phyloP scores from a whole-genome alignment of 345 rosid genomes.

The Salix arbutifolia region DNA sequence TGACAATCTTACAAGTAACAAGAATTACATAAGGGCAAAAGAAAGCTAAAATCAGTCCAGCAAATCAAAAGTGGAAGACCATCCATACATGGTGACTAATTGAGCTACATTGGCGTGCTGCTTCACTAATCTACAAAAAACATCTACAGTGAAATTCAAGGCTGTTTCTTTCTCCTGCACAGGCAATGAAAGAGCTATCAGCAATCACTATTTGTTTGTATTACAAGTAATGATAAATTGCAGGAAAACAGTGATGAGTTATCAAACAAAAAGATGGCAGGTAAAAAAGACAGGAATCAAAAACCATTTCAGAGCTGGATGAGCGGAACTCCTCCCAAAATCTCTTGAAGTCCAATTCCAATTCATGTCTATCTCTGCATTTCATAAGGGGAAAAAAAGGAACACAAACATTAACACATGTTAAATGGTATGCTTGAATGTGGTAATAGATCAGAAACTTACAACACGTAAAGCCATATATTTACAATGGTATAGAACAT shows the following conservation, averaged over 20 bases:
- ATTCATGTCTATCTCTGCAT: conserved; percentile 74
- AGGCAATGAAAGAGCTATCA: conserved; percentile 29
- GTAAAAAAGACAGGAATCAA: conserved; percentile 4
- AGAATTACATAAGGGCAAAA: not conserved
- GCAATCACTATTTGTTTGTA: not conserved
- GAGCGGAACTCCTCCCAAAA: conserved; percentile 99
- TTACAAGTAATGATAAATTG: not conserved
- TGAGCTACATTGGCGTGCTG: conserved; percentile 90
- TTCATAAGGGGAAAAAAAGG: not conserved
- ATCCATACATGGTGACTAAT: conserved; percentile 80
- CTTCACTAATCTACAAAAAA: conserved; percentile 98
- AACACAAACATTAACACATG: not conserved
- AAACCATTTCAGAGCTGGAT: conserved; percentile 91
- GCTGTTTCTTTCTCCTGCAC: conserved; percentile 99
- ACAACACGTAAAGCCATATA: not conserved
- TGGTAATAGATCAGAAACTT: not conserved
- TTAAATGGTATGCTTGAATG: not conserved
- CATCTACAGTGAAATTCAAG: conserved; percentile 83
- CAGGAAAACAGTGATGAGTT: not conserved
- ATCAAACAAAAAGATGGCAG: not conserved
- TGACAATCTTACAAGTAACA: not conserved
- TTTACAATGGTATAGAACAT: not conserved
- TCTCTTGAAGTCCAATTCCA: conserved; percentile 98
- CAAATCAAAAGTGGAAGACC: conserved; percentile 12
- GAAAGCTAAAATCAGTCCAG: not conserved